A percentile compares a stretch with the other conserved stretches of the same genome.
Conservation (phyloP, 768 basidiomycete genomes). For the Podaxis sp. region DNA sequence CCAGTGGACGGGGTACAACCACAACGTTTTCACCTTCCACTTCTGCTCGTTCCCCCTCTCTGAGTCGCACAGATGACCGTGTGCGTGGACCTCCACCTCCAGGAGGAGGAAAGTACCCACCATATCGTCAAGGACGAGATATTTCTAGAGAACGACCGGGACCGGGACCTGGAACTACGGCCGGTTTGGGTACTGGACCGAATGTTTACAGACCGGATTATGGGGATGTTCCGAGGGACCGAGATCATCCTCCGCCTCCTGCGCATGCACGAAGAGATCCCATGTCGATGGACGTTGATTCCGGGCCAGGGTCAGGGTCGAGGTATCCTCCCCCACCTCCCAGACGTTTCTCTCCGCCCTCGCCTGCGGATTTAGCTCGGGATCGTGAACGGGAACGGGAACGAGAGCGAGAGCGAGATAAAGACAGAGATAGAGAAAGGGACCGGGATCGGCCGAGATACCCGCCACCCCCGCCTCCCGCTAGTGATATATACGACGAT, state of each 20-base stretch:
- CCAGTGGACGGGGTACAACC: not conserved
- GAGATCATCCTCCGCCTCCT: constrained; percentile 25
- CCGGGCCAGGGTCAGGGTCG: constrained; percentile 18
- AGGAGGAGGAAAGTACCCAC: constrained; percentile 1
- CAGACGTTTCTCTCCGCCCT: constrained; percentile 33
- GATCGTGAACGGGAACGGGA: constrained; percentile 28
- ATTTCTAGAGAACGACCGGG: constrained; percentile 35
- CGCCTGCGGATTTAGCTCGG: constrained; percentile 27
- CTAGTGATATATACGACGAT: constrained; percentile 13
- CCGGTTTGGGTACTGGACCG: constrained; percentile 18
- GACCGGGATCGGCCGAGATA: constrained; percentile 10
- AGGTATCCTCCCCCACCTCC: constrained; percentile 13
- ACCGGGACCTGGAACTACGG: not conserved
- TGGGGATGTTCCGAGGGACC: constrained; percentile 39
- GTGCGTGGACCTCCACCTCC: not conserved
- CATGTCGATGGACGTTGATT: constrained; percentile 30
- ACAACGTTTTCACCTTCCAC: not conserved
- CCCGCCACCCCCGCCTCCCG: not conserved
- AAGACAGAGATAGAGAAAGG: constrained; percentile 2
- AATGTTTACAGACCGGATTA: constrained; percentile 38
- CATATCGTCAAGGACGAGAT: constrained; percentile 19
- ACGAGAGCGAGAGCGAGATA: constrained; percentile 8
- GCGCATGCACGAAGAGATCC: not conserved
- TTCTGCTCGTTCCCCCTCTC: not conserved
- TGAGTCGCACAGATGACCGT: not conserved